Conservation (phyloP, 768 basidiomycete genomes). For the Mycena kentingensis region DNA sequence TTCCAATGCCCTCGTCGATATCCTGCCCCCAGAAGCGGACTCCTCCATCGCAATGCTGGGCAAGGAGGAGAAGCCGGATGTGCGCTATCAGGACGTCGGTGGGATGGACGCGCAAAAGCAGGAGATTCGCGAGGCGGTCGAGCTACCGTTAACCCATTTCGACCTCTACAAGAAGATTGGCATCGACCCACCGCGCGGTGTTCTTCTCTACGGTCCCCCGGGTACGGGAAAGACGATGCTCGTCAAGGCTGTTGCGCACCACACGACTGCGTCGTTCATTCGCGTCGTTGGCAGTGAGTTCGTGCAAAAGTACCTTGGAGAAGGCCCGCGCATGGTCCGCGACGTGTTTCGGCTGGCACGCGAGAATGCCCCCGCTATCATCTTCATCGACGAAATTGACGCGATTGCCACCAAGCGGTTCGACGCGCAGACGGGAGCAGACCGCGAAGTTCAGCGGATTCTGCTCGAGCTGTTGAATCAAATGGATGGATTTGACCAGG, state of each 20-base stretch:
- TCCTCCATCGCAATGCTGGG: constrained; percentile 95
- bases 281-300: constrained; percentile 98
- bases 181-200: constrained; percentile 97
- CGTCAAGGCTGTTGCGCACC: constrained; percentile 98
- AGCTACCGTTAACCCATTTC: constrained; percentile 94
- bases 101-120: constrained; percentile 98
- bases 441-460: constrained; percentile 98
- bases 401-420: constrained; percentile 99
- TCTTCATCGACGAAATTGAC: constrained; percentile 99
- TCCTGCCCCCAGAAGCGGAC: constrained; percentile 97
- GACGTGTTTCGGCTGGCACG: constrained; percentile 98
- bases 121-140: constrained; percentile 97
- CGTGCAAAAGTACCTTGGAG: constrained; percentile 98
- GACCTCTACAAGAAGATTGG: constrained; percentile 99
- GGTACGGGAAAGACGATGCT: constrained; percentile 99
- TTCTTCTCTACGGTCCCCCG: constrained; percentile 94
- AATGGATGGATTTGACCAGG: constrained; percentile 99
- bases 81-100: constrained; percentile 91
- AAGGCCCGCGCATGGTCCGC: constrained; percentile 99
- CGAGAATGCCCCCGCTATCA: constrained; percentile 96
- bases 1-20: constrained; percentile 97
- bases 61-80: constrained; percentile 93
- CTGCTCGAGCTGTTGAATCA: constrained; percentile 95
- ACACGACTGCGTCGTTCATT: constrained; percentile 96
- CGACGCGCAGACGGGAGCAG: constrained; percentile 98